A percentile compares a stretch with the other conserved stretches of the same genome.
These are phyloP conservation scores for Cryphonectria nitschkei DNA, from an alignment of 2,329 filamentous ascomycete genomes.

Conservation along the genomic window DNA sequence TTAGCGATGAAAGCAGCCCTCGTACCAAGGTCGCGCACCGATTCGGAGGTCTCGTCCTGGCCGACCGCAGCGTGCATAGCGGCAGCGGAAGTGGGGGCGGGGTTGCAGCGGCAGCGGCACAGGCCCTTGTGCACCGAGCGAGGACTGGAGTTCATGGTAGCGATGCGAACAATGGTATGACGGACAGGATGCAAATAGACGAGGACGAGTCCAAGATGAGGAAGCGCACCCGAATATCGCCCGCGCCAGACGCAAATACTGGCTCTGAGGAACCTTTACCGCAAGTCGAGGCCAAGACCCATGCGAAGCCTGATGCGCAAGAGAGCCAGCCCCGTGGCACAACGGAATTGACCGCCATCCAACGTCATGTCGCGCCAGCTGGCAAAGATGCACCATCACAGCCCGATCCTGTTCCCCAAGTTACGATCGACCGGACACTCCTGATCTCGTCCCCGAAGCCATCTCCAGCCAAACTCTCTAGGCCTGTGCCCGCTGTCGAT, in stretches of 20 bases:
- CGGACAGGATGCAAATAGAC: conserved; percentile 19
- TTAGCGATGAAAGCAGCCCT: conserved; percentile 58
- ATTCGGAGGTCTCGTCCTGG: conserved; percentile 55
- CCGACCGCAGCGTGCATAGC: conserved; percentile 30
- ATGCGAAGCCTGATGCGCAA: conserved; percentile 16
- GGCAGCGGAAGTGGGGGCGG: conserved; percentile 47
- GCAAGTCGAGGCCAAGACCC: conserved; percentile 33
- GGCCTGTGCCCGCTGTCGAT: conserved; percentile 14
- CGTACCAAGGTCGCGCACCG: conserved; percentile 54
- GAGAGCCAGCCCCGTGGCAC: background rate
- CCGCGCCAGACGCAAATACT: background rate
- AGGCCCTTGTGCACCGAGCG: background rate
- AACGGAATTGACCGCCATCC: background rate
- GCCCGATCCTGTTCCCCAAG: background rate
- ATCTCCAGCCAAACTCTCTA: conserved; percentile 9
- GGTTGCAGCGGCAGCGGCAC: conserved; percentile 36
- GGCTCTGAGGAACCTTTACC: background rate
- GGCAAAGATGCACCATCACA: background rate
- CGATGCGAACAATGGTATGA: conserved; percentile 9
- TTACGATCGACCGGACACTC: background rate
- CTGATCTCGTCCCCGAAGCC: conserved; percentile 19
- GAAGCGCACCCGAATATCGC: conserved; percentile 24
- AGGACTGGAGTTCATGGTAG: conserved; percentile 5
- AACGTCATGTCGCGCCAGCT: background rate
- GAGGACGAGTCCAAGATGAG: conserved; percentile 31